These are phyloP conservation scores for Isabelozyma gotoi DNA, from an alignment of 805 yeast species.

Conservation along the genomic window DNA sequence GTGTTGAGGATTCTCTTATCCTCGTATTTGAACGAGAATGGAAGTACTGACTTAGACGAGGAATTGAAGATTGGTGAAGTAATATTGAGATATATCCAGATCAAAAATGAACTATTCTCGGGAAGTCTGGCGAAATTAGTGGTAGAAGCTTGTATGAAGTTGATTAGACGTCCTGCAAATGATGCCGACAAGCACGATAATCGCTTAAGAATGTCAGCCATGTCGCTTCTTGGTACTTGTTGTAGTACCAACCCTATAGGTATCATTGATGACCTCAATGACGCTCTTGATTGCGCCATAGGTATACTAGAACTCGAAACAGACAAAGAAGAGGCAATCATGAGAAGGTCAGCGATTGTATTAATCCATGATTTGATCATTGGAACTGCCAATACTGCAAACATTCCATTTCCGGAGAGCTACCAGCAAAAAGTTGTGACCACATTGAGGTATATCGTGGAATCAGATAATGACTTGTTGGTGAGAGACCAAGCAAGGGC, in stretches of 20 bases:
- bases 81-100: constrained; percentile 55
- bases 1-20: constrained; percentile 38
- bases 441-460: constrained; percentile 42
- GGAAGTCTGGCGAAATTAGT: constrained; percentile 46
- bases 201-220: constrained; percentile 77
- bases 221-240: constrained; percentile 78
- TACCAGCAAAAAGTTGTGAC: constrained; percentile 45
- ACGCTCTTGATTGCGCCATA: constrained; percentile 70
- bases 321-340: constrained; percentile 43
- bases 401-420: constrained; percentile 48
- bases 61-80: constrained; percentile 84
- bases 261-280: constrained; percentile 45
- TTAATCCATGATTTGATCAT: constrained; percentile 59
- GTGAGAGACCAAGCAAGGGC: constrained; percentile 56
- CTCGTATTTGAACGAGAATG: constrained; percentile 32
- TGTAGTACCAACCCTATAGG: constrained; percentile 61
- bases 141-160: constrained; percentile 40
- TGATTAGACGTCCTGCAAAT: constrained; percentile 32
- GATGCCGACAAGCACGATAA: constrained; percentile 45
- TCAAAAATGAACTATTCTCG: constrained; percentile 46
- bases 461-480: constrained; percentile 55
- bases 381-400: constrained; percentile 46
- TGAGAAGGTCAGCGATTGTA: constrained; percentile 76
- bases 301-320: constrained; percentile 69
- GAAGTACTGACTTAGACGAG: constrained; percentile 51